Base-by-base conservation (phyloP, 139 green algal genomes). In the Monoraphidium neglectum region DNA sequence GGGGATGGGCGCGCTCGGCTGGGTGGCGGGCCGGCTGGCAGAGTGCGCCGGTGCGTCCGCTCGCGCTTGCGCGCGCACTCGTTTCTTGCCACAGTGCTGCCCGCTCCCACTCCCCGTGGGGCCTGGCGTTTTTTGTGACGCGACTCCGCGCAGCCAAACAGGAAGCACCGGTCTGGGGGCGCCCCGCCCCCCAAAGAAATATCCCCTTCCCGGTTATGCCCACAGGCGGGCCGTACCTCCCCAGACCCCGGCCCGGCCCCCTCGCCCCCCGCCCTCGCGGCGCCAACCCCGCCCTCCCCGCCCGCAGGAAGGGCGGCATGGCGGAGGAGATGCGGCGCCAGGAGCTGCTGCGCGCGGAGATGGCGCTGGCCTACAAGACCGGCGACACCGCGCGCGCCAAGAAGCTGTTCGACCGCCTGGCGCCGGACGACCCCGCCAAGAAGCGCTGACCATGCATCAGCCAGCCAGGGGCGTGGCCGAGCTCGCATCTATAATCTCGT, bases 351-450 rank as follows among this genome's bases (percentile, higher is more conserved):
- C 86, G 93, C 40, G 80, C 87, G 71, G 82, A 97, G 81, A 95
- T 97, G 90, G 72, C 82, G n/a, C 76, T 83, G 59, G 92, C 92
- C 0, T 97, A 97, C 87, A 89, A 91, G 72, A 94, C 87, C 8
- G 93, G 93, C 24, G 89, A 97, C 78, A 77, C 65, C 37, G 77
- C 78, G 23, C 84, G 77, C 16, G 89, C 90, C 35, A 51, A 87
- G 30, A 85, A 84, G 56, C 61, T 95, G 10, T 66, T 79, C 46
- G 57, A 85, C 49, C 76, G 83, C 28, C 83, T 95, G 24, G 69
- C 82, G 70, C 86, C 91, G 5, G 90, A 93, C 33, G 89, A 92
- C 15, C 62, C 86, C 76, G 86, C 84, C 69, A 77, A 82, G 40
- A 68, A 63, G 32, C 43, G 43, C 8, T 51, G 43, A 51, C n/a